Evolutionary conservation across 805 yeast genomes (phyloP).

Genomic region (Candida nemodendra): DNA sequence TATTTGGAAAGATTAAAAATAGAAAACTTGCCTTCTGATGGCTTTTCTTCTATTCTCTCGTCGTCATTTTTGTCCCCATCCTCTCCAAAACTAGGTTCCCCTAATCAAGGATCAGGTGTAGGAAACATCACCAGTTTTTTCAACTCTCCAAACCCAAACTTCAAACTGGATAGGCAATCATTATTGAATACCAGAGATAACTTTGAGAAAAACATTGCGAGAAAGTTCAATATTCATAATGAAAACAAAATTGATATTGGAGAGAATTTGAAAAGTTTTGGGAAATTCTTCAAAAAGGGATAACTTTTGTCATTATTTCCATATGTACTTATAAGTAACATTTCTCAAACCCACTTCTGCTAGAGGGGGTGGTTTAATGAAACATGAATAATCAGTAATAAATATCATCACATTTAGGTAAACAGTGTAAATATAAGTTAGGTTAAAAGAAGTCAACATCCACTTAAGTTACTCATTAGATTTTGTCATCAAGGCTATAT

Average conservation of each 20-base stretch:
- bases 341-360: too few species aligned
- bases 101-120: constrained; percentile 5
- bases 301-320: constrained; percentile 1
- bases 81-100: constrained; percentile 5
- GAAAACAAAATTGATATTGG: constrained; percentile 66
- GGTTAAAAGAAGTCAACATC: too few species aligned
- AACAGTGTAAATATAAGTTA: too few species aligned
- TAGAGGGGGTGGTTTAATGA: too few species aligned
- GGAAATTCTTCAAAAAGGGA: constrained; percentile 50
- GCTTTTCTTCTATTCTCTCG: constrained; percentile 9
- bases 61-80: constrained; percentile 15
- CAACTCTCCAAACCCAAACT: constrained; percentile 19
- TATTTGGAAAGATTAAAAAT: constrained; percentile 27
- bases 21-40: constrained; percentile 18
- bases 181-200: constrained; percentile 41
- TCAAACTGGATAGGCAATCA: constrained; percentile 30
- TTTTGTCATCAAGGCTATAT: too few species aligned
- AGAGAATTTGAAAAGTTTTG: constrained; percentile 63
- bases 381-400: too few species aligned
- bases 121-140: constrained; percentile 19
- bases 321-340: too few species aligned
- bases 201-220: constrained; percentile 44
- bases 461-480: too few species aligned
- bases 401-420: too few species aligned
- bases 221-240: constrained; percentile 43